Conservation (phyloP, 164 flowering plant genomes). For the Chloranthus sessilifolius region DNA sequence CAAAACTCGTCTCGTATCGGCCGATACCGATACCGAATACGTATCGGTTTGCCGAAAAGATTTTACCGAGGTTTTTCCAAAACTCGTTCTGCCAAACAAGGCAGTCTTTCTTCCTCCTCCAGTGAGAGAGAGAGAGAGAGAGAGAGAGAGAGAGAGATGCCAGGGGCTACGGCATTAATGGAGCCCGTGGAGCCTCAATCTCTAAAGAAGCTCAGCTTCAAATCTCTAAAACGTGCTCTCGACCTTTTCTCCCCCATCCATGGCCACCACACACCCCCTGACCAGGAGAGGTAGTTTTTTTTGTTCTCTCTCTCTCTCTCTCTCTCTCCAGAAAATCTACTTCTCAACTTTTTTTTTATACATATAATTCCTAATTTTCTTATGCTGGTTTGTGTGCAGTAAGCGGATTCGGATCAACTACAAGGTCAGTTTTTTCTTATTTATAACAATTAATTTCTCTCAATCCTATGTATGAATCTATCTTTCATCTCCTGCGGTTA, state of each 20-base stretch:
- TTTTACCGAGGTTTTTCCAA: too few relatives aligned
- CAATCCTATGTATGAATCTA: too few relatives aligned
- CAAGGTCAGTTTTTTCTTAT: conserved; percentile 55
- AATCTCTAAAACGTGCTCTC: conserved; percentile 74
- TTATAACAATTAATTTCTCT: too few relatives aligned
- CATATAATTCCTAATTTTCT: conserved; percentile 3
- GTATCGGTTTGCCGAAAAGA: too few relatives aligned
- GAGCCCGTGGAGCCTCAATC: conserved; percentile 95
- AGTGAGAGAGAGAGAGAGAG: too few relatives aligned
- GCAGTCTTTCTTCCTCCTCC: too few relatives aligned
- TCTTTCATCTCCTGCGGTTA: too few relatives aligned
- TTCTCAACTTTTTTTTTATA: not conserved
- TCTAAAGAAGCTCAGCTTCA: conserved; percentile 81
- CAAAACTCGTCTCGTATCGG: too few relatives aligned
- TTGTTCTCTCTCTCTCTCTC: conserved; percentile 4
- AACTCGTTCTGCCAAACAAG: too few relatives aligned
- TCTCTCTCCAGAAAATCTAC: not conserved
- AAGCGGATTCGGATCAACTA: conserved; percentile 61
- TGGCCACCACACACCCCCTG: conserved; percentile 56
- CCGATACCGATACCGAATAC: too few relatives aligned
- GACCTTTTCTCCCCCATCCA: conserved; percentile 78
- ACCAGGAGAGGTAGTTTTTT: conserved; percentile 47
- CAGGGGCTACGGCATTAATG: conserved; percentile 27
- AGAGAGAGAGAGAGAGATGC: conserved; percentile 22
- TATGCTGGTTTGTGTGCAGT: conserved; percentile 35